These are phyloP conservation scores for Cryphonectria japonica DNA, from an alignment of 2,329 filamentous ascomycete genomes.

Conservation along the genomic window DNA sequence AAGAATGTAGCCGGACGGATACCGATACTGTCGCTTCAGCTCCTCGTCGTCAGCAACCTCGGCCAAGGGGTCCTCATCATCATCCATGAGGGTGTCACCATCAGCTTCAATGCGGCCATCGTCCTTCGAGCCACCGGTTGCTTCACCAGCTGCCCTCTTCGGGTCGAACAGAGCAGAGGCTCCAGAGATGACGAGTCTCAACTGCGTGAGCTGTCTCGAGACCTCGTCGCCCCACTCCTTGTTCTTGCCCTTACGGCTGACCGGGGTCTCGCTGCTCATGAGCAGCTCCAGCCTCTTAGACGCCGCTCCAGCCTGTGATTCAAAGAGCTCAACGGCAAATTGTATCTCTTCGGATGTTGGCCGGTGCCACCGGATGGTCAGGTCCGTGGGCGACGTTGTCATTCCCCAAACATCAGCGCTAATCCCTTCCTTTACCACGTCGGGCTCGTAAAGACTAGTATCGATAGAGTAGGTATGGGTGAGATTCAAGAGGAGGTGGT, in stretches of 20 bases:
- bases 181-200: slow-evolving; percentile 88
- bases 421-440: slow-evolving; percentile 70
- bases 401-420: slow-evolving; percentile 84
- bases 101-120: slow-evolving; percentile 59
- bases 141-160: slow-evolving; percentile 64
- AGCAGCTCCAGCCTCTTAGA: slow-evolving; percentile 75
- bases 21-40: slow-evolving; percentile 83
- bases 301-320: slow-evolving; percentile 78
- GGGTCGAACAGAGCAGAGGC: slow-evolving; percentile 89
- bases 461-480: slow-evolving; percentile 94
- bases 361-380: slow-evolving; percentile 86
- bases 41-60: slow-evolving; percentile 79
- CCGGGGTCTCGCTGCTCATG: slow-evolving; percentile 78
- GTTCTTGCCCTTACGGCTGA: slow-evolving; percentile 91
- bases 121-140: slow-evolving; percentile 49
- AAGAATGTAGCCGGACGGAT: slow-evolving; percentile 85
- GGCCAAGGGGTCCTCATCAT: slow-evolving; percentile 59
- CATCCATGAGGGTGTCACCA: slow-evolving; percentile 47
- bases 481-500: slow-evolving; percentile 91
- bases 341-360: slow-evolving; percentile 78
- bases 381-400: slow-evolving; percentile 70
- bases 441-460: slow-evolving; percentile 83
- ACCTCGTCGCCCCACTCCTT: slow-evolving; percentile 99
- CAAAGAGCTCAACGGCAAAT: slow-evolving; percentile 88
- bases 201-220: slow-evolving; percentile 82